Percentiles rank a stretch among this genome's conserved stretches.
These are phyloP conservation scores for Ophiostoma sp. DNA, from an alignment of 2,329 filamentous ascomycete genomes.

Conservation along the genomic window DNA sequence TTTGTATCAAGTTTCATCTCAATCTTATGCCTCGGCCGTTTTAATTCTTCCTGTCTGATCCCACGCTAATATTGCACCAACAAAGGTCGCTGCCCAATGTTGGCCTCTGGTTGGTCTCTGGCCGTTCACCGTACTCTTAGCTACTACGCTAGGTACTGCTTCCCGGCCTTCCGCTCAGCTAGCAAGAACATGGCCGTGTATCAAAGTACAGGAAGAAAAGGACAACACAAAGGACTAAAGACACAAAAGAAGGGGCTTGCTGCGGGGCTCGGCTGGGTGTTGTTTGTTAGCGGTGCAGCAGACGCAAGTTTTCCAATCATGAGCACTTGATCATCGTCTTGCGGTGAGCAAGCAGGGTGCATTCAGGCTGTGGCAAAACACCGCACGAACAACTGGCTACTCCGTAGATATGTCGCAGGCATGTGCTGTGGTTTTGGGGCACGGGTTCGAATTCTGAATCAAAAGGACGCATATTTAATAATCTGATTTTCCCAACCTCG, in stretches of 20 bases:
- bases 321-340: not conserved
- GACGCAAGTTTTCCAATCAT: not conserved
- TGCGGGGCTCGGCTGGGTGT: not conserved
- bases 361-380: not conserved
- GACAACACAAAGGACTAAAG: not conserved
- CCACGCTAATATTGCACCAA: not conserved
- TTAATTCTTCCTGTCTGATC: constrained; percentile 7
- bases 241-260: not conserved
- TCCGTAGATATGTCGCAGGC: not conserved
- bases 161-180: constrained; percentile 18
- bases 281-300: not conserved
- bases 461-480: not conserved
- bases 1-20: not conserved
- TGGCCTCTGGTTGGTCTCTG: not conserved
- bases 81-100: constrained; percentile 6
- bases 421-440: not conserved
- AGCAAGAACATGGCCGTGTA: constrained; percentile 8
- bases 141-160: constrained; percentile 19
- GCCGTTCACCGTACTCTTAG: constrained; percentile 19
- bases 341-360: not conserved
- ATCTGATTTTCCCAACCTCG: not conserved
- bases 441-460: not conserved
- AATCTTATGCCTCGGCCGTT: not conserved
- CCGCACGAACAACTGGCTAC: not conserved
- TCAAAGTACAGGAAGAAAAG: not conserved